Conservation (phyloP, 2,329 filamentous ascomycete species). For the Xylaria polymorpha region DNA sequence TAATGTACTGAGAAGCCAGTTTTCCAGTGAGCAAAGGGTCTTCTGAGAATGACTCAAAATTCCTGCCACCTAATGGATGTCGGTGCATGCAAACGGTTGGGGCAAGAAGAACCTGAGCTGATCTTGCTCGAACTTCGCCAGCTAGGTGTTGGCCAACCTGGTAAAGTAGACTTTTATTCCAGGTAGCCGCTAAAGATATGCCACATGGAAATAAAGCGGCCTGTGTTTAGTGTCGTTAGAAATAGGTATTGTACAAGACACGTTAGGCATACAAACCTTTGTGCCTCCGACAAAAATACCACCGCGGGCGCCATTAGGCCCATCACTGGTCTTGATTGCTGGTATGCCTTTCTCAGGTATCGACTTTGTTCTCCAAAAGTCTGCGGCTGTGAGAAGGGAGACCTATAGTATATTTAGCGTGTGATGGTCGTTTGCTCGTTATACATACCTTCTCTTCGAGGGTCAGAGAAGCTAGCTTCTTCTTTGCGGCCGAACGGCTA, state of each 20-base stretch:
- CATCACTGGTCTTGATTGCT: conserved; percentile 74
- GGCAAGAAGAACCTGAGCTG: conserved; percentile 77
- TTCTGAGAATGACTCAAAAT: conserved; percentile 89
- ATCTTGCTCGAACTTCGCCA: conserved; percentile 77
- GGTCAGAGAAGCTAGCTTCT: conserved; percentile 64
- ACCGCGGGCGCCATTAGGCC: conserved; percentile 76
- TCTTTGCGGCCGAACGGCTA: conserved; percentile 56
- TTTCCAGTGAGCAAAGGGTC: conserved; percentile 82
- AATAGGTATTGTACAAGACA: conserved; percentile 11
- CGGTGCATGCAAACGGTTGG: conserved; percentile 86
- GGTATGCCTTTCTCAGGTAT: conserved; percentile 73
- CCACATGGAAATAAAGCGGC: conserved; percentile 84
- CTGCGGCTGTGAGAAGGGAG: conserved; percentile 69
- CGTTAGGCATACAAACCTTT: conserved; percentile 56
- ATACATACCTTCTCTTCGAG: conserved; percentile 67
- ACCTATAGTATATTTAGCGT: conserved; percentile 55
- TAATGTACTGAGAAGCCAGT: conserved; percentile 77
- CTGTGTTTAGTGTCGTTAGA: conserved; percentile 50
- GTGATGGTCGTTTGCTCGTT: neutral
- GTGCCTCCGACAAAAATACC: conserved; percentile 76
- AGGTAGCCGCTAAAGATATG: conserved; percentile 81
- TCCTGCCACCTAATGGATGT: conserved; percentile 83
- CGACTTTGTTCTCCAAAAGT: conserved; percentile 77
- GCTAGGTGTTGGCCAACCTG: conserved; percentile 78
- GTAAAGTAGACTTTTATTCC: conserved; percentile 77